Percentiles rank a stretch among this genome's conserved stretches.
These are phyloP conservation scores for Musa balbisiana DNA, from an alignment of 202 grass and related monocot species.

Conservation along the genomic window DNA sequence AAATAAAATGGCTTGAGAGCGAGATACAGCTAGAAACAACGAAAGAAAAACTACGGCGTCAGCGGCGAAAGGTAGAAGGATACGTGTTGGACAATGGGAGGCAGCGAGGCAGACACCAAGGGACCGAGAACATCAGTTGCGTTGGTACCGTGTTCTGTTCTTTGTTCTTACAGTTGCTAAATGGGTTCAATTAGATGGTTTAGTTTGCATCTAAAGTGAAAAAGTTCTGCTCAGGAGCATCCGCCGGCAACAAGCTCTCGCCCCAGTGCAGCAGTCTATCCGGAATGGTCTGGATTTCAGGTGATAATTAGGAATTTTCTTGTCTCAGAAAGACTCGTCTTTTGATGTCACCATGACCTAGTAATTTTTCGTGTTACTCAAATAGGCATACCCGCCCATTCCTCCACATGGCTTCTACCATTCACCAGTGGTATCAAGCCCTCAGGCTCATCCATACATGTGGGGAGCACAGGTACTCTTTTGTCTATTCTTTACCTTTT, in stretches of 20 bases:
- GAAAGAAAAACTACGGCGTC: background rate
- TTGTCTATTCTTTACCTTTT: background rate
- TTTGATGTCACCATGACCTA: background rate
- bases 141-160: background rate
- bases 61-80: background rate
- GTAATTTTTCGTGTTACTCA: background rate
- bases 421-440: constrained; percentile 3
- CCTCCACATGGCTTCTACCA: constrained; percentile 8
- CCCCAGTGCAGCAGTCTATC: constrained; percentile 8
- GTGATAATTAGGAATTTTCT: constrained; percentile 1
- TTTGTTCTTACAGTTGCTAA: background rate
- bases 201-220: background rate
- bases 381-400: constrained; percentile 7
- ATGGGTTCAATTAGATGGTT: background rate
- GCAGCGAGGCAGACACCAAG: constrained; percentile 14
- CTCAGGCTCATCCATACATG: constrained; percentile 8
- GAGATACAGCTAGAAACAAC: too few relatives aligned
- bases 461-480: constrained; percentile 6
- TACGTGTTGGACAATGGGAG: background rate
- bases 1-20: too few relatives aligned
- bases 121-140: constrained; percentile 6
- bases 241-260: constrained; percentile 1
- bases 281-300: constrained; percentile 20
- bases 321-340: too few relatives aligned
- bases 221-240: constrained; percentile 5